These are phyloP conservation scores for Penicillium fimorum DNA, from an alignment of 495 filamentous ascomycete genomes.

Conservation along the genomic window DNA sequence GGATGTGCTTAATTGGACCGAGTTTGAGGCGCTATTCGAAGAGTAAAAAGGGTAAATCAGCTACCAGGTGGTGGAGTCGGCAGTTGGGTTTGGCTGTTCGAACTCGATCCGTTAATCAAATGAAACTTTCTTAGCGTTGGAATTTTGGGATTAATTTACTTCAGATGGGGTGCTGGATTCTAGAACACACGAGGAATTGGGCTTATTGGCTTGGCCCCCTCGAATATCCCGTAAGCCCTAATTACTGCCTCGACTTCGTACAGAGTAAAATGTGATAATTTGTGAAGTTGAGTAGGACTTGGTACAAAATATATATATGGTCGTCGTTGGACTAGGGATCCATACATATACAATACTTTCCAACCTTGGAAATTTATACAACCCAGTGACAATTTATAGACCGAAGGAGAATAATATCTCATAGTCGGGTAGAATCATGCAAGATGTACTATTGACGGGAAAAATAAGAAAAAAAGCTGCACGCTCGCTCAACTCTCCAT, in stretches of 20 bases:
- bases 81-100: background rate
- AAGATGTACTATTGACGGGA: constrained; percentile 21
- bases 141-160: constrained; percentile 4
- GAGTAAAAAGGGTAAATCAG: background rate
- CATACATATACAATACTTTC: background rate
- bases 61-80: background rate
- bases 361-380: background rate
- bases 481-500: constrained; percentile 34
- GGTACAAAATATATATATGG: background rate
- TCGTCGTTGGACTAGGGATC: background rate
- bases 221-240: background rate
- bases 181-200: background rate
- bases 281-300: background rate
- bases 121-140: background rate
- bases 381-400: background rate
- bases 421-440: constrained; percentile 15
- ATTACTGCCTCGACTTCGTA: too few species aligned
- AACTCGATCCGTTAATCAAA: constrained; percentile 7
- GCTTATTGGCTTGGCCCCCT: background rate
- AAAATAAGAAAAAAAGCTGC: constrained; percentile 22
- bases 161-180: constrained; percentile 2
- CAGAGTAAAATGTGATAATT: background rate
- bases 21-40: background rate
- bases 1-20: background rate
- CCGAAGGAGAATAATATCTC: constrained; percentile 1